Evolutionary conservation across 352 stramenopile species (phyloP).

Genomic region (Thalassiosira tumida): DNA sequence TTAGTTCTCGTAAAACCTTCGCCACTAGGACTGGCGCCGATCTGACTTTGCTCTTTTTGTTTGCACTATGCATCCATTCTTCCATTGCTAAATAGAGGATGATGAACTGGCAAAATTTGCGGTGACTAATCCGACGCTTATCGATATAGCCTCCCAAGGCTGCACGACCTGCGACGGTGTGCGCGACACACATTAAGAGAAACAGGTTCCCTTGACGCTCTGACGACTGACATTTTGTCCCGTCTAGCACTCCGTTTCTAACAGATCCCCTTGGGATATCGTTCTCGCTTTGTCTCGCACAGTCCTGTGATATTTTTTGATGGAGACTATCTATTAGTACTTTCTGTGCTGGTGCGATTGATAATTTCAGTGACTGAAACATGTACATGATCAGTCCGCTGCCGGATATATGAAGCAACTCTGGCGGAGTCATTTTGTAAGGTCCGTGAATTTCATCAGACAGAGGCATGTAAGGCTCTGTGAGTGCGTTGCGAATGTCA

Average conservation of each 20-base stretch:
- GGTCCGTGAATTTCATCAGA: constrained; percentile 19
- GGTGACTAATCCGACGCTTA: too few relatives aligned
- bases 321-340: not conserved
- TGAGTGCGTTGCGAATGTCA: constrained; percentile 41
- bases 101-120: too few relatives aligned
- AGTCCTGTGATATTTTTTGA: not conserved
- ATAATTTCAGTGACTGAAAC: not conserved
- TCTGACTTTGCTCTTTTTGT: constrained; percentile 7
- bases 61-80: constrained; percentile 22
- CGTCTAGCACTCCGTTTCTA: constrained; percentile 19
- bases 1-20: not conserved
- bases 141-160: too few relatives aligned
- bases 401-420: constrained; percentile 2
- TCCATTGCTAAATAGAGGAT: constrained; percentile 28
- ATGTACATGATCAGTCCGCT: constrained; percentile 37
- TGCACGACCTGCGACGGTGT: too few relatives aligned
- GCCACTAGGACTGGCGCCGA: not conserved
- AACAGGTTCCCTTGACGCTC: constrained; percentile 36
- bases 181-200: constrained; percentile 4
- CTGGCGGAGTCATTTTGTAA: constrained; percentile 31
- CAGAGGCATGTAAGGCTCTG: not conserved
- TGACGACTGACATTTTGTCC: constrained; percentile 16
- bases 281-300: constrained; percentile 12
- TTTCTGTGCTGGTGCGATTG: not conserved
- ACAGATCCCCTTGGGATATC: constrained; percentile 24